A percentile compares a stretch with the other conserved stretches of the same genome.
These are phyloP conservation scores for Xylariaceae sp. DNA, from an alignment of 2,329 filamentous ascomycete genomes.

Conservation along the genomic window DNA sequence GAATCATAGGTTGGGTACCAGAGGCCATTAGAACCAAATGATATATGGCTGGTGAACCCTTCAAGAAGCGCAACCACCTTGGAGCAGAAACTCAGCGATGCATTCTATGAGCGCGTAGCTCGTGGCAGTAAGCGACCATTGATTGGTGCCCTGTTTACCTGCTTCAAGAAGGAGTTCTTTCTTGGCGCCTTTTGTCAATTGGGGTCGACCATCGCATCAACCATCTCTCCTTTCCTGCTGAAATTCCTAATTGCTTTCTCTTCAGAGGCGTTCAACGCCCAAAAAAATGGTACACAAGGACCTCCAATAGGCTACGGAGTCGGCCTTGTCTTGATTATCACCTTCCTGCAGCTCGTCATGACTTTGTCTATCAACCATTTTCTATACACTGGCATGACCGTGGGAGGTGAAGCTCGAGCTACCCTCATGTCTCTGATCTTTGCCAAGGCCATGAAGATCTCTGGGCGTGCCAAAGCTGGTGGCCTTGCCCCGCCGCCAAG, in stretches of 20 bases:
- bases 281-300: slow-evolving; percentile 40
- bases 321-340: slow-evolving; percentile 80
- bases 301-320: slow-evolving; percentile 73
- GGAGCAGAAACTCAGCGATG: slow-evolving; percentile 59
- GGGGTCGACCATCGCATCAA: slow-evolving; percentile 67
- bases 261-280: slow-evolving; percentile 69
- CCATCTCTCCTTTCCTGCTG: slow-evolving; percentile 79
- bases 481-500: no score
- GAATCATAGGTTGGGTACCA: slow-evolving; percentile 75
- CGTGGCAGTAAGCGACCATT: slow-evolving; percentile 70
- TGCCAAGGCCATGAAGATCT: slow-evolving; percentile 87
- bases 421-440: slow-evolving; percentile 84
- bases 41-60: slow-evolving; percentile 88
- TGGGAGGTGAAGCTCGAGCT: slow-evolving; percentile 78
- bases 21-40: slow-evolving; percentile 73
- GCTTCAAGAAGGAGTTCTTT: slow-evolving; percentile 80
- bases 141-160: slow-evolving; percentile 78
- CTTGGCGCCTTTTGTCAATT: slow-evolving; percentile 77
- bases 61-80: slow-evolving; percentile 67
- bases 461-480: slow-evolving; percentile 81
- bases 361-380: slow-evolving; percentile 84
- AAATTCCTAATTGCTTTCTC: slow-evolving; percentile 86
- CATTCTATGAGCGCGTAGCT: slow-evolving; percentile 65
- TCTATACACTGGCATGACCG: slow-evolving; percentile 87
- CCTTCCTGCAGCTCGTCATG: slow-evolving; percentile 78